These are phyloP conservation scores for Trametes gibbosa DNA, from an alignment of 768 basidiomycete species.

Conservation along the genomic window DNA sequence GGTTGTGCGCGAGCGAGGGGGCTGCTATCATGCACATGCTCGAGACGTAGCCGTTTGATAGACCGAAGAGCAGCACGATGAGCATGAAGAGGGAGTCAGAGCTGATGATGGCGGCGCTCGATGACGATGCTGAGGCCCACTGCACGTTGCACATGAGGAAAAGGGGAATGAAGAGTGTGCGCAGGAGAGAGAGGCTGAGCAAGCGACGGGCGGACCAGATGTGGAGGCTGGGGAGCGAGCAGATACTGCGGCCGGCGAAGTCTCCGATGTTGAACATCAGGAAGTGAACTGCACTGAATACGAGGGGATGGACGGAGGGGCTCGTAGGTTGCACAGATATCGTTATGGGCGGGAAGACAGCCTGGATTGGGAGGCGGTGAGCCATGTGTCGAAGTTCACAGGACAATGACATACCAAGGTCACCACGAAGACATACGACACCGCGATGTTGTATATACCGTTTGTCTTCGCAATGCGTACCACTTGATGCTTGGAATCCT, in stretches of 20 bases:
- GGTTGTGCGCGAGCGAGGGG: constrained; percentile 79
- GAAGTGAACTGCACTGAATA: constrained; percentile 80
- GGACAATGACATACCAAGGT: constrained; percentile 59
- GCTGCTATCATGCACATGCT: constrained; percentile 81
- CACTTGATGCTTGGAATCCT: constrained; percentile 42
- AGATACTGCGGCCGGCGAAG: constrained; percentile 64
- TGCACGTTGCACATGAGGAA: constrained; percentile 89
- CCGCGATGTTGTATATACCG: constrained; percentile 63
- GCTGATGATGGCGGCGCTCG: constrained; percentile 48
- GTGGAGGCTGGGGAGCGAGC: constrained; percentile 60
- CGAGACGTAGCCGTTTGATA: constrained; percentile 78
- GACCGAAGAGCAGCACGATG: constrained; percentile 70
- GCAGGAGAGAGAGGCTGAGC: constrained; percentile 57
- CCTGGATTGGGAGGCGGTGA: constrained; percentile 39
- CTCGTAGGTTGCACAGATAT: constrained; percentile 69
- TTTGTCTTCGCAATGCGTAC: constrained; percentile 63
- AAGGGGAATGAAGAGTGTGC: constrained; percentile 81
- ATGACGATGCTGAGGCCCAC: constrained; percentile 29
- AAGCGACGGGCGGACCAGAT: constrained; percentile 70
- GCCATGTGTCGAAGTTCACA: not conserved
- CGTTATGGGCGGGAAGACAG: constrained; percentile 86
- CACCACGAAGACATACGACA: constrained; percentile 71
- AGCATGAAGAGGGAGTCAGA: constrained; percentile 77
- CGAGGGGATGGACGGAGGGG: constrained; percentile 66
- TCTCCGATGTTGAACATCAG: constrained; percentile 74